Evolutionary conservation across 202 grass and related monocot genomes (phyloP), one percentile per base, ranked within the genome.

Genomic region (Schoenoplectus triqueter): DNA sequence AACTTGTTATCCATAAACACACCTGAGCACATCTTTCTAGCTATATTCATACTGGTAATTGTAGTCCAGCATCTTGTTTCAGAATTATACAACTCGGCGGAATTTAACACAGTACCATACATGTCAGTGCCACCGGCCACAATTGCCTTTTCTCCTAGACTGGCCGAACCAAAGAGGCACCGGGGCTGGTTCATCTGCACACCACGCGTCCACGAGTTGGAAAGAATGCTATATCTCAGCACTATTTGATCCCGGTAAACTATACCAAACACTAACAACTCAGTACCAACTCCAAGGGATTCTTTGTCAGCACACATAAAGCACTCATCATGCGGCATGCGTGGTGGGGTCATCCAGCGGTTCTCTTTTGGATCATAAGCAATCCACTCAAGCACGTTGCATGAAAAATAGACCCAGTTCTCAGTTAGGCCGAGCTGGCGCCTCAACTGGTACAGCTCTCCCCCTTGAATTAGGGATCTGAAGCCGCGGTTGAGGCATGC

Each of bases 391-490:
- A 89, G 80, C 40, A 89, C 87, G 85, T 90, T 92, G 86, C 92
- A 94, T 40, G 92, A 97, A 88, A 92, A 97, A 79, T 97, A 97
- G 55, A 97, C 85, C 94, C 94, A 97, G 68, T 97, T 88, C 84
- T 97, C 92, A 0, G 88, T 68, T 14, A 97, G 87, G 19, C 82
- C 80, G 64, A 83, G 81, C 80, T 84, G 83, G 48, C 87, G 85
- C 10, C 94, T 84, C 67, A 97, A 72, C 75, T 65, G 31, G 78
- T 97, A 97, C 80, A 97, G 89, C 78, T 94, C 92, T 3, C 92
- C 91, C 40, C 54, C 64, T 39, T 85, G 87, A 47, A 97, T 85
- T 31, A 97, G 73, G 5, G 84, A 90, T 3, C 81, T 76, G 81
- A 97, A 97, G 75, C 84, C 49, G 13, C 31, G 85, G 66, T 62